phyloP scores from a whole-genome alignment of 176 grass and related monocot genomes.

The Eragrostis nindensis region DNA sequence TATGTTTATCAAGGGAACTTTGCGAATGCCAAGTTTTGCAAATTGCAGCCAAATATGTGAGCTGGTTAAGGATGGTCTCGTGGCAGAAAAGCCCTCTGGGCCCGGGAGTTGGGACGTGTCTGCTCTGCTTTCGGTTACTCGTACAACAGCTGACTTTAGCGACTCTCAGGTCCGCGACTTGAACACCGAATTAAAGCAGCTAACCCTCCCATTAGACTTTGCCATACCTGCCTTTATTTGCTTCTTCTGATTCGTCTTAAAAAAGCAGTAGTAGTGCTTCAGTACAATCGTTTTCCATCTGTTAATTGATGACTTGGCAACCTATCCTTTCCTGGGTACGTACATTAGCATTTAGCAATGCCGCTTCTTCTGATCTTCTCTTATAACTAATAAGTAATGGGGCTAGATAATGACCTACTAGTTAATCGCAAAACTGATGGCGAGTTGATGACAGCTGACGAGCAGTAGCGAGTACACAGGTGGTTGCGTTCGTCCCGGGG shows the following conservation, averaged over 20 bases:
- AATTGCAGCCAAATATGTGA: slow-evolving; percentile 17
- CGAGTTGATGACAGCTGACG: not conserved
- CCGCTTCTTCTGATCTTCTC: not conserved
- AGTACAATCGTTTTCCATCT: not conserved
- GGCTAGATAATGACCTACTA: not conserved
- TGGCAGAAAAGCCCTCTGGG: not conserved
- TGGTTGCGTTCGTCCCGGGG: not conserved
- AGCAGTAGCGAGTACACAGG: not conserved
- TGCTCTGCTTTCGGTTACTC: slow-evolving; percentile 32
- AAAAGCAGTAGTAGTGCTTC: not conserved
- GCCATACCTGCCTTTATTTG: not conserved
- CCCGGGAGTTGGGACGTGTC: slow-evolving; percentile 8
- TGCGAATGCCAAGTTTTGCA: too few relatives aligned
- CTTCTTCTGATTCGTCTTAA: not conserved
- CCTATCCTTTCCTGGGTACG: too few relatives aligned
- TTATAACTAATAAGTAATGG: not conserved
- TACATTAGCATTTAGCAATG: too few relatives aligned
- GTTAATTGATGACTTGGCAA: not conserved
- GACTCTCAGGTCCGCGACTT: not conserved
- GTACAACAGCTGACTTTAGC: not conserved
- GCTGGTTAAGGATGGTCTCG: not conserved
- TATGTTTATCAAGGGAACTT: too few relatives aligned
- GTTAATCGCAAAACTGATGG: too few relatives aligned
- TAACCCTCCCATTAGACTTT: not conserved
- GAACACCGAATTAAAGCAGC: slow-evolving; percentile 15